Percentiles rank a stretch among this genome's conserved stretches.
Conservation (phyloP, 164 flowering plant genomes). For the Aristolochia contorta region DNA sequence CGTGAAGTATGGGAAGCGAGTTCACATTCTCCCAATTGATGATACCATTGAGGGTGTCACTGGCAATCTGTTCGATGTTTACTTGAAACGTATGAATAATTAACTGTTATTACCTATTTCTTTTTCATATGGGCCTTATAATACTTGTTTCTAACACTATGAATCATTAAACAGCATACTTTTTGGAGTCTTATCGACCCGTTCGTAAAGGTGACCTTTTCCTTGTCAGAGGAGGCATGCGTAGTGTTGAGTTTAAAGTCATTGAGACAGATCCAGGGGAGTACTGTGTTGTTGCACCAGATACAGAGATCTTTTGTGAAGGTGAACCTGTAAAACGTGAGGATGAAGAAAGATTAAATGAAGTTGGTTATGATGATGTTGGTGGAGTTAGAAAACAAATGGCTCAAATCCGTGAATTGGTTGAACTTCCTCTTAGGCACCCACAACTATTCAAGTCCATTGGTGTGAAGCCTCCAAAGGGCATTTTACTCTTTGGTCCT, state of each 20-base stretch:
- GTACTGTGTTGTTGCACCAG: constrained; percentile 63
- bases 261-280: constrained; percentile 63
- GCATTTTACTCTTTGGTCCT: constrained; percentile 22
- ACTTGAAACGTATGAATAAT: constrained; percentile 12
- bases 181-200: constrained; percentile 56
- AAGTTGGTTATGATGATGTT: constrained; percentile 69
- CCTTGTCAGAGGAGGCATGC: constrained; percentile 62
- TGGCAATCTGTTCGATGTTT: constrained; percentile 16
- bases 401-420: constrained; percentile 73
- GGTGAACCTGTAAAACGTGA: constrained; percentile 61
- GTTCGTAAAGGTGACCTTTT: constrained; percentile 60
- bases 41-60: constrained; percentile 20
- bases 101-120: not conserved
- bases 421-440: constrained; percentile 62
- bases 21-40: constrained; percentile 18
- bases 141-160: constrained; percentile 3
- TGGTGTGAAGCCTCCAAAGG: constrained; percentile 29
- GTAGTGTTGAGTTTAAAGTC: constrained; percentile 60
- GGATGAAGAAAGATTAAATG: constrained; percentile 52
- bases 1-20: constrained; percentile 18
- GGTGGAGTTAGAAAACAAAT: constrained; percentile 74
- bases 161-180: constrained; percentile 37
- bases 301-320: constrained; percentile 61
- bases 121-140: not conserved
- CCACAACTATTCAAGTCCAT: constrained; percentile 61